A percentile compares a stretch with the other conserved stretches of the same genome.
Conservation (phyloP, 352 stramenopile genomes). For the Phytopythium helicoides region DNA sequence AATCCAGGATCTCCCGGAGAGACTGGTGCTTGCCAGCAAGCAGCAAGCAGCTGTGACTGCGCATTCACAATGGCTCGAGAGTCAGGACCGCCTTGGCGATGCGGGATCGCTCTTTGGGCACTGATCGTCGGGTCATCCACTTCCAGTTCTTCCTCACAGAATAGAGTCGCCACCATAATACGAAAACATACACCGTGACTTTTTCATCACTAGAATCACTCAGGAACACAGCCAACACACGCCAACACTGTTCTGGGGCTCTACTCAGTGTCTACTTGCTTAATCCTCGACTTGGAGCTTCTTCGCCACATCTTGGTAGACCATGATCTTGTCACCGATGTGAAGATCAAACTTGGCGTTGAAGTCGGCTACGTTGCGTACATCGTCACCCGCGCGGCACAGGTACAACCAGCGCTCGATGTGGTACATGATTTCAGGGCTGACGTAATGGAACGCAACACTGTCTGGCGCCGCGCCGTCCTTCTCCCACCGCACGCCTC, state of each 20-base stretch:
- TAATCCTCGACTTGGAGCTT: conserved; percentile 1
- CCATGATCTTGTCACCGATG: conserved; percentile 43
- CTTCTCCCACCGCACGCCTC: conserved; percentile 48
- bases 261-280: neutral
- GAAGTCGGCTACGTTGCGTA: conserved; percentile 42
- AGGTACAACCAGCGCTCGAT: conserved; percentile 69
- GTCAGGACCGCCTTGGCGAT: conserved; percentile 46
- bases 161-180: conserved; percentile 2
- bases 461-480: conserved; percentile 60
- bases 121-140: neutral
- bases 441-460: conserved; percentile 80
- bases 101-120: conserved; percentile 47
- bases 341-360: conserved; percentile 54
- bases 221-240: conserved; percentile 7
- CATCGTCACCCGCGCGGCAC: conserved; percentile 50
- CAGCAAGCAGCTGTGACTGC: conserved; percentile 31
- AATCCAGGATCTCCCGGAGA: conserved; percentile 67
- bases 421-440: conserved; percentile 71
- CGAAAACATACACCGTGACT: conserved; percentile 3
- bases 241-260: neutral
- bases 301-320: conserved; percentile 34
- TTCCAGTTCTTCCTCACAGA: neutral
- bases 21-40: conserved; percentile 57
- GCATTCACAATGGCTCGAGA: conserved; percentile 44
- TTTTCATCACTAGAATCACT: conserved; percentile 10